Base-by-base conservation (phyloP, 768 basidiomycete species). In the Macrocybe gigantea region DNA sequence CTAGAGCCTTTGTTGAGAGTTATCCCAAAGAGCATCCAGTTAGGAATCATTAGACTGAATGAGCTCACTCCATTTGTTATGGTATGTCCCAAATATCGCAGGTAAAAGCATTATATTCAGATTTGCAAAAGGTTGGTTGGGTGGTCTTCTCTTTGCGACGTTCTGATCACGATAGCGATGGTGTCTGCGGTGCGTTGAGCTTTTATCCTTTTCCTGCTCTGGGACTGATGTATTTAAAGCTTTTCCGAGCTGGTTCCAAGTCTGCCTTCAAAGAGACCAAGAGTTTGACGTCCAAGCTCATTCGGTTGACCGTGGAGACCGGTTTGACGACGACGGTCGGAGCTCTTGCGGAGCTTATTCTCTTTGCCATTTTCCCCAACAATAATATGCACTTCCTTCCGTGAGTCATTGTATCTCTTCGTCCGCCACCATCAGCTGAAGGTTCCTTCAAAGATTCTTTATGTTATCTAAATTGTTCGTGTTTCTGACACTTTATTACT, bases 321-420 rank as follows among this genome's bases (percentile, higher is more conserved):
- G 49, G 49, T 14, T n/a, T 49, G 49, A 29, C 49, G 33, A 49
- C 49, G 11, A 43, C 49, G 1, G 29, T 44, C 3, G 41, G 49
- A 7, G 49, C 49, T 29, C 30, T 45, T 32, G 38, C 22, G 5
- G 49, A 49, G 22, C 41, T 49, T 31, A 36, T 49, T 12, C 34
- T 49, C 14, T 49, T 49, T 41, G 42, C 38, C 15, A 37, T 33
- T n/a, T 44, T 49, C 36, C 49, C 41, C 5, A 44, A 30, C 3
- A 44, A 34, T 30, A 49, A 49, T 32, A 44, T 44, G 49, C 49
- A 49, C 29, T 44, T 44, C 32, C 14, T 49, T 15, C 42, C 43
- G 49, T 49, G 15, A 48, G 47, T 33, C 5, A 30, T 33, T 34
- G 14, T 32, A 22, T 22, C 22, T 22, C 22, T 22, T 22, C 6